Evolutionary conservation across 2,329 filamentous ascomycete genomes (phyloP).

Genomic region (Nemania sp.): DNA sequence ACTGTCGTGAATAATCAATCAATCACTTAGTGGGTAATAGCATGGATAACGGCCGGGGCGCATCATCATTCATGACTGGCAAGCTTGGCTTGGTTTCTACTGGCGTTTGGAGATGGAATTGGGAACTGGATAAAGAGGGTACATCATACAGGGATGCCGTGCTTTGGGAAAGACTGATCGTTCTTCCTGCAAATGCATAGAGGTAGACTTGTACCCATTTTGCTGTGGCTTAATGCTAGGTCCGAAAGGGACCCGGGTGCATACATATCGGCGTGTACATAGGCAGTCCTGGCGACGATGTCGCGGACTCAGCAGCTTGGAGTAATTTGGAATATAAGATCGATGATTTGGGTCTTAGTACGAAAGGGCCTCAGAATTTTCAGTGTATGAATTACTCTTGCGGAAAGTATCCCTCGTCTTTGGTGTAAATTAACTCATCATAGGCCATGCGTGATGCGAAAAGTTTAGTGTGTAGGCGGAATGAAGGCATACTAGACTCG

Average conservation of each 20-base stretch:
- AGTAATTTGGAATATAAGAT: neutral
- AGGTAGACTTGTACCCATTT: slow-evolving; percentile 1
- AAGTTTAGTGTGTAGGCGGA: neutral
- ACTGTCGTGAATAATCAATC: too few species aligned
- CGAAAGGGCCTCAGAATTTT: slow-evolving; percentile 41
- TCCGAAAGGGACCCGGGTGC: neutral
- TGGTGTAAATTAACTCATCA: slow-evolving; percentile 39
- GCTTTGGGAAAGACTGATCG: neutral
- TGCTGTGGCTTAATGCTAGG: neutral
- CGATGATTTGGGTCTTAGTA: neutral
- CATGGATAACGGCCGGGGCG: slow-evolving; percentile 3
- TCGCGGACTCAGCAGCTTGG: too few species aligned
- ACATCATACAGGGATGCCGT: neutral
- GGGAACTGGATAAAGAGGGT: neutral
- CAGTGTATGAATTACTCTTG: slow-evolving; percentile 40
- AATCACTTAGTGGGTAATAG: neutral
- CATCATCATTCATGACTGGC: slow-evolving; percentile 5
- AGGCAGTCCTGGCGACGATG: neutral
- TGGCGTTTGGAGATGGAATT: slow-evolving; percentile 9
- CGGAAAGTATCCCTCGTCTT: slow-evolving; percentile 38
- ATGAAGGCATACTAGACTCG: too few species aligned
- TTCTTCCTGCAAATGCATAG: too few species aligned
- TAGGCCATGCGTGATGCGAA: slow-evolving; percentile 25
- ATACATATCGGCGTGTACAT: neutral
- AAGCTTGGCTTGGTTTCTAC: slow-evolving; percentile 14